Percentiles rank a stretch among this genome's conserved stretches.
These are phyloP conservation scores for Leccinum ochraceum DNA, from an alignment of 768 basidiomycete genomes.

Conservation along the genomic window DNA sequence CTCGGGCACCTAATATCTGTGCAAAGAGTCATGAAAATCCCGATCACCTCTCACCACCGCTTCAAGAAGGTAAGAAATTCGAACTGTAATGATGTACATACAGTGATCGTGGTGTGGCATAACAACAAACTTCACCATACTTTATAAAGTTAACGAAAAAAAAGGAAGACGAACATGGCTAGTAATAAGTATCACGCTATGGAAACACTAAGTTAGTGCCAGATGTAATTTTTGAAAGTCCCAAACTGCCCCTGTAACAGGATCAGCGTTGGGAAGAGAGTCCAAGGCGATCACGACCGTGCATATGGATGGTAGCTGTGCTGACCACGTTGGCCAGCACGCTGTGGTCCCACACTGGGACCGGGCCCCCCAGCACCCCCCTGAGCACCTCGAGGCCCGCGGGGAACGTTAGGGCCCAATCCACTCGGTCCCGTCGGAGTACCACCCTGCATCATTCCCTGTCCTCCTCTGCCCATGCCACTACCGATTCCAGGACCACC, in stretches of 20 bases:
- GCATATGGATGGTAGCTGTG: slow-evolving; percentile 87
- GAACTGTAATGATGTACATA: slow-evolving; percentile 7
- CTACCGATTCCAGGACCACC: slow-evolving; percentile 42
- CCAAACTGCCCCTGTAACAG: background rate
- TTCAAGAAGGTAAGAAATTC: slow-evolving; percentile 1
- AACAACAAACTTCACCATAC: slow-evolving; percentile 4
- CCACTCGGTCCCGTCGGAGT: slow-evolving; percentile 39
- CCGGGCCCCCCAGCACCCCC: slow-evolving; percentile 51
- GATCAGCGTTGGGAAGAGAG: background rate
- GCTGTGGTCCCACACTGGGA: slow-evolving; percentile 68
- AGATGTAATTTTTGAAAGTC: slow-evolving; percentile 17
- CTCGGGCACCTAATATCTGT: background rate
- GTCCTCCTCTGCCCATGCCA: slow-evolving; percentile 43
- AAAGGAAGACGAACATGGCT: slow-evolving; percentile 1
- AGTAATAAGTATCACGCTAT: slow-evolving; percentile 8
- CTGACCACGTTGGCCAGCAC: slow-evolving; percentile 68
- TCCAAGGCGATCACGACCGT: slow-evolving; percentile 42
- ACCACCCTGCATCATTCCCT: slow-evolving; percentile 37
- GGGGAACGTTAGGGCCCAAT: slow-evolving; percentile 60
- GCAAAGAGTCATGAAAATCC: background rate
- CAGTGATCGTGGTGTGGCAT: background rate
- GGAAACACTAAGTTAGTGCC: slow-evolving; percentile 2
- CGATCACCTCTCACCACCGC: background rate
- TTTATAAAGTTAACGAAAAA: slow-evolving; percentile 20
- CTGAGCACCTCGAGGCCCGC: slow-evolving; percentile 62